Percentiles rank a stretch among this genome's conserved stretches.
These are phyloP conservation scores for Thalassiosira livingstoniorum DNA, from an alignment of 352 stramenopile genomes.

Conservation along the genomic window DNA sequence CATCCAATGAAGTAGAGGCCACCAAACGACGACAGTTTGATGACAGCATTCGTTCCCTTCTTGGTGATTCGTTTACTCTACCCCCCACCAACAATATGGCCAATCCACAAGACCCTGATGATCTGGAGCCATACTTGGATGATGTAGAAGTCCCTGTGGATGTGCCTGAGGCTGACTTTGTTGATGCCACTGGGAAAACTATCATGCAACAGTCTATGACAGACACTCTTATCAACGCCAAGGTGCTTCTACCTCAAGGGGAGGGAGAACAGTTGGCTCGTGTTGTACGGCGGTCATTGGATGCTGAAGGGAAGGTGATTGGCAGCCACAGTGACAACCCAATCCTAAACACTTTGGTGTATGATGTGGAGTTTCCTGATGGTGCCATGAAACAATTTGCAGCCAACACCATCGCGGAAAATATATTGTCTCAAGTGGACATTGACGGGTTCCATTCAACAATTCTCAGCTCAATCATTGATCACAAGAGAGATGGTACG, in stretches of 20 bases:
- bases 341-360: constrained; percentile 25
- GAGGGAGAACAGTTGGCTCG: neutral
- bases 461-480: constrained; percentile 30
- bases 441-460: constrained; percentile 3
- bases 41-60: neutral
- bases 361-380: constrained; percentile 44
- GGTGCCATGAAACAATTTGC: constrained; percentile 1
- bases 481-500: constrained; percentile 6
- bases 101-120: neutral
- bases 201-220: neutral
- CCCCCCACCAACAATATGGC: neutral
- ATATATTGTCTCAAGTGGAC: constrained; percentile 9
- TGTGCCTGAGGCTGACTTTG: neutral
- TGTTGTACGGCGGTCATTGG: neutral
- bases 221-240: neutral
- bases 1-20: constrained; percentile 16
- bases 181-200: constrained; percentile 10
- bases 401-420: constrained; percentile 43
- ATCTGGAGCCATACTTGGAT: neutral
- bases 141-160: neutral
- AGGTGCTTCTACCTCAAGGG: neutral
- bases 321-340: constrained; percentile 15
- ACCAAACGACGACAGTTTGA: constrained; percentile 35
- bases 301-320: neutral
- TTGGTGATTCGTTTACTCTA: constrained; percentile 29